A percentile compares a stretch with the other conserved stretches of the same genome.
These are phyloP conservation scores for Chenopodium berlandieri DNA, from an alignment of 148 eudicot genomes.

Conservation along the genomic window DNA sequence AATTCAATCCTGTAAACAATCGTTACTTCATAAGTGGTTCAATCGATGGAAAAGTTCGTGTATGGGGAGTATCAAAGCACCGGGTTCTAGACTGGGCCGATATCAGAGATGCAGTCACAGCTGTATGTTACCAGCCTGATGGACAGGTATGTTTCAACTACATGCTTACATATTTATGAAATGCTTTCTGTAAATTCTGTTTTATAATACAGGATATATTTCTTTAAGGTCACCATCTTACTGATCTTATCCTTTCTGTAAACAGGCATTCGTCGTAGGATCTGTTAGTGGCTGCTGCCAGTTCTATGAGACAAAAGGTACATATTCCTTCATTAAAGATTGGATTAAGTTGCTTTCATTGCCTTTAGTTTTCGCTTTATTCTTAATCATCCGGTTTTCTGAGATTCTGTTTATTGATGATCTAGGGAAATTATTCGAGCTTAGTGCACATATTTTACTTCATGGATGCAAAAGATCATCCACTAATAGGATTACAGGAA, in stretches of 20 bases:
- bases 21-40: conserved; percentile 78
- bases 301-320: conserved; percentile 59
- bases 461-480: conserved; percentile 43
- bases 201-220: not conserved
- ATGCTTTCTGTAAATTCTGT: not conserved
- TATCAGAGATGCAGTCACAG: conserved; percentile 59
- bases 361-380: not conserved
- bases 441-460: conserved; percentile 40
- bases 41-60: conserved; percentile 84
- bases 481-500: conserved; percentile 56
- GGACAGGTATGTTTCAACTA: conserved; percentile 55
- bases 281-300: conserved; percentile 63
- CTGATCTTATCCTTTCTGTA: conserved; percentile 17
- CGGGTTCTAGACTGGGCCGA: conserved; percentile 86
- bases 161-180: not conserved
- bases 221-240: not conserved
- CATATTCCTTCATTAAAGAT: conserved; percentile 10
- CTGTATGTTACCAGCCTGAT: conserved; percentile 72
- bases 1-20: conserved; percentile 73
- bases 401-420: conserved; percentile 17
- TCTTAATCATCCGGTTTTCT: conserved; percentile 4
- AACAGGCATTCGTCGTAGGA: conserved; percentile 70
- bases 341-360: not conserved
- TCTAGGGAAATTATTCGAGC: conserved; percentile 43
- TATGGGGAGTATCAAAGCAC: conserved; percentile 57